Conservation (phyloP, 257 asterid species). For the Petunia axillaris region DNA sequence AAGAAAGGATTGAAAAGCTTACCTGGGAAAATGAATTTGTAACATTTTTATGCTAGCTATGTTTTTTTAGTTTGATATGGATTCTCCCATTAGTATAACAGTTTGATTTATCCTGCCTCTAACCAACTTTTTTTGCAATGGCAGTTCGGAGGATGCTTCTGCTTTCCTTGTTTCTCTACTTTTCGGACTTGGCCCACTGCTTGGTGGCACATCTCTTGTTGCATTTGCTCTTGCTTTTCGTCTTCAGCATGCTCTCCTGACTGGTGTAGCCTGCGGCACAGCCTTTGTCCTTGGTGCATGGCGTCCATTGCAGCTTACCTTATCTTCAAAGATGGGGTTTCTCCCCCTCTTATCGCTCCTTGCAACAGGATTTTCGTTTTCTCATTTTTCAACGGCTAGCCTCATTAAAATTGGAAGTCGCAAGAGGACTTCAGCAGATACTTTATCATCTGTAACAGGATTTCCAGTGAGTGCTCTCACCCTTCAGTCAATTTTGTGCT, state of each 20-base stretch:
- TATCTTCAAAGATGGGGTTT: constrained; percentile 72
- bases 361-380: constrained; percentile 52
- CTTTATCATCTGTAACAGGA: constrained; percentile 54
- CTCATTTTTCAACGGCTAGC: constrained; percentile 53
- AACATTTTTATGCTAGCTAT: neutral
- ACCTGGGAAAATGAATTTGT: neutral
- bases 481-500: constrained; percentile 73
- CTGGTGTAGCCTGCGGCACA: constrained; percentile 88
- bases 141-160: constrained; percentile 94
- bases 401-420: constrained; percentile 57
- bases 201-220: constrained; percentile 83
- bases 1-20: neutral
- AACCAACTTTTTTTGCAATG: constrained; percentile 26
- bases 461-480: constrained; percentile 71
- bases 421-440: constrained; percentile 62
- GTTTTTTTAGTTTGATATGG: constrained; percentile 9
- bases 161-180: constrained; percentile 88
- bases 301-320: constrained; percentile 86
- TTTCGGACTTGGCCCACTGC: constrained; percentile 86
- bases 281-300: constrained; percentile 87
- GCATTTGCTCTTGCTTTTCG: constrained; percentile 79
- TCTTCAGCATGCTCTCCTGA: constrained; percentile 90
- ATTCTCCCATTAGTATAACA: constrained; percentile 15
- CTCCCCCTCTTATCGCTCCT: constrained; percentile 62
- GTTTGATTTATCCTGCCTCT: constrained; percentile 16